phyloP scores from a whole-genome alignment of 306 rosid species.

The Cicer chorassanicum region DNA sequence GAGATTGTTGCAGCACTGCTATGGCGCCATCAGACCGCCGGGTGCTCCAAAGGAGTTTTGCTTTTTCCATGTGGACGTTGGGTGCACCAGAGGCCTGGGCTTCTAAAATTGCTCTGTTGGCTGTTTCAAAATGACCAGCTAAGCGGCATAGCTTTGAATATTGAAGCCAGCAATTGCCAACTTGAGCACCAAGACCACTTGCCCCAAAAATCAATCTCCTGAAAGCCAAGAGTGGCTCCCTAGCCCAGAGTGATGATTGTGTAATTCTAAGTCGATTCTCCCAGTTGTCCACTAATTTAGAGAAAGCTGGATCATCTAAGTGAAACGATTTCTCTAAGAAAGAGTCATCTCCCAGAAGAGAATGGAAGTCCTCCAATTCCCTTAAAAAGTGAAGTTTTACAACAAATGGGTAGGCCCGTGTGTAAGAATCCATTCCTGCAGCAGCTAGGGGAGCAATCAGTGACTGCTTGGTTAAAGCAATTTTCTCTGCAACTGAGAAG shows the following conservation, averaged over 20 bases:
- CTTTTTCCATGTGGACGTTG: conserved; percentile 88
- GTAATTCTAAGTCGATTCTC: conserved; percentile 87
- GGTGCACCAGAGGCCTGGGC: conserved; percentile 92
- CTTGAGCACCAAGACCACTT: conserved; percentile 83
- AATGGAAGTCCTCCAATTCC: conserved; percentile 89
- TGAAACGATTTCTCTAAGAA: conserved; percentile 83
- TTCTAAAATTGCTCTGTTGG: conserved; percentile 92
- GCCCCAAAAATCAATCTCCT: conserved; percentile 82
- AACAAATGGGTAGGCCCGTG: conserved; percentile 88
- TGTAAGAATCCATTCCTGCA: conserved; percentile 98
- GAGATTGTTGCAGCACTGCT: conserved; percentile 85
- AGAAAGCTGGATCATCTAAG: conserved; percentile 64
- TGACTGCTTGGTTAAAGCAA: conserved; percentile 88
- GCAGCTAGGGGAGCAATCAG: conserved; percentile 94
- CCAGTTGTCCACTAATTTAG: conserved; percentile 81
- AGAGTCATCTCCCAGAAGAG: conserved; percentile 75
- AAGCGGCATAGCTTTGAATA: conserved; percentile 93
- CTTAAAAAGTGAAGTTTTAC: conserved; percentile 92
- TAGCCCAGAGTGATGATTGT: conserved; percentile 92
- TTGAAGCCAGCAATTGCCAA: conserved; percentile 97
- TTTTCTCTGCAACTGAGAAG: conserved; percentile 82
- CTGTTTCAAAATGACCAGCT: conserved; percentile 97
- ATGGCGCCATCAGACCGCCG: conserved; percentile 96
- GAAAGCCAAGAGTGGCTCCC: conserved; percentile 92
- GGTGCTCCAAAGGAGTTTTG: conserved; percentile 91